phyloP scores from a whole-genome alignment of 495 filamentous ascomycete genomes.

The Aspergillus carlsbadensis region DNA sequence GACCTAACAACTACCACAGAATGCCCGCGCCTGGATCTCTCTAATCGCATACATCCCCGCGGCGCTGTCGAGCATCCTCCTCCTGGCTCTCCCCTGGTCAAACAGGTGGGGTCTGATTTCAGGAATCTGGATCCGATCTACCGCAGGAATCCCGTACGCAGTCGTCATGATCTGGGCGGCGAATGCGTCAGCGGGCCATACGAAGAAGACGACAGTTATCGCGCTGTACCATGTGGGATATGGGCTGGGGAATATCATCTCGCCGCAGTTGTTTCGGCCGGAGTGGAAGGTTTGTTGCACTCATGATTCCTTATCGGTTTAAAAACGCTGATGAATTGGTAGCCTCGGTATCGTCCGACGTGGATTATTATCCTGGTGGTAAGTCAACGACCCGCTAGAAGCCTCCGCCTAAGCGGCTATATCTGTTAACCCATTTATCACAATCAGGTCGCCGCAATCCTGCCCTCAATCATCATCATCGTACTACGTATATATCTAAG shows the following conservation, averaged over 20 bases:
- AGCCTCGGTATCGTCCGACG: conserved; percentile 38
- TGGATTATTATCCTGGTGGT: conserved; percentile 43
- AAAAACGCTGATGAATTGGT: background rate
- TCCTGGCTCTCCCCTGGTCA: conserved; percentile 37
- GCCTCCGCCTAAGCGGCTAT: too few species aligned
- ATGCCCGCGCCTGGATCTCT: conserved; percentile 40
- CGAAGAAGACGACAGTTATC: conserved; percentile 38
- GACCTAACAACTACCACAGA: too few species aligned
- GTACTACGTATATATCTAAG: conserved; percentile 25
- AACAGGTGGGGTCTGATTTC: conserved; percentile 39
- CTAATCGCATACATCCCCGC: conserved; percentile 30
- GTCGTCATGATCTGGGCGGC: conserved; percentile 41
- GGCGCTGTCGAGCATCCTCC: conserved; percentile 32
- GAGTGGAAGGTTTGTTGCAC: conserved; percentile 24
- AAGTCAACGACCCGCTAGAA: too few species aligned
- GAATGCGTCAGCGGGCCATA: conserved; percentile 37
- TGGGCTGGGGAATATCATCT: conserved; percentile 36
- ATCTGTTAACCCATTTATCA: background rate
- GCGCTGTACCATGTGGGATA: conserved; percentile 40
- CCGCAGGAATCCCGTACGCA: conserved; percentile 37
- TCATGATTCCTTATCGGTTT: background rate
- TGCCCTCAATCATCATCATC: conserved; percentile 28
- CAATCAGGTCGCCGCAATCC: conserved; percentile 28
- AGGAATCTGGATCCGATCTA: conserved; percentile 38
- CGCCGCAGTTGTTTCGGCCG: conserved; percentile 35